Evolutionary conservation across 2,329 filamentous ascomycete genomes (phyloP), one percentile per base, ranked within the genome.

Genomic region (Berkeleyomyces rouxiae): DNA sequence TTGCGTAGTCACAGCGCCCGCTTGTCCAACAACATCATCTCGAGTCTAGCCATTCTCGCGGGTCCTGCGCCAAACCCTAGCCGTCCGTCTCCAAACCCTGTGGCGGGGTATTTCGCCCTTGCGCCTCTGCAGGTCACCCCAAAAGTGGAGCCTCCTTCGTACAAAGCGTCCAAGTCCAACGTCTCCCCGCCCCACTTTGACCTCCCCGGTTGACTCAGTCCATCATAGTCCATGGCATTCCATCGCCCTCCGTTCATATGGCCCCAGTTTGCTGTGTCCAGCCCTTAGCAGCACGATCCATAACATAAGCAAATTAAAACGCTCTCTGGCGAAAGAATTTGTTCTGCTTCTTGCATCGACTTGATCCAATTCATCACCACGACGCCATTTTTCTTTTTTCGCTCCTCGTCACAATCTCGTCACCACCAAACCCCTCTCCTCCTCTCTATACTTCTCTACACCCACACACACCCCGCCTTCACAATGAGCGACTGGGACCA

Each of bases 401-500:
- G 13, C 13, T 23, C 23, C 16, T 11, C 36, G 23, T 36, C 33
- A 11, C 31, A 10, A 13, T 36, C 13, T 53, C 49, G 49, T 7
- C 58, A 40, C 23, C 37, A 31, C 33, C 33, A 59, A n/a, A 46
- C 23, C 49, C 46, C 6, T 23, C 16, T 31, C 46, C 46, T 49
- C 23, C 49, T 33, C 23, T 53, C 23, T 40, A 61, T 58, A 7
- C 55, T 57, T 57, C 47, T 57, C 42, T 59, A 53, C 33, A 31
- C 31, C 31, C 40, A 62, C 40, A 39, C 31, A 39, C n/a, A 46
- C 42, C 33, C 11, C 33, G 60, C 69, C 68, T 81, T 83, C 84
- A 84, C 71, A 61, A 83, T 87, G 82, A 74, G 73, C 61, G 90
- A 95, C 71, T 97, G 92, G 91, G 87, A 96, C 70, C 75, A 77